Conservation (phyloP, 2,329 filamentous ascomycete species). For the Nigrospora osmanthi region DNA sequence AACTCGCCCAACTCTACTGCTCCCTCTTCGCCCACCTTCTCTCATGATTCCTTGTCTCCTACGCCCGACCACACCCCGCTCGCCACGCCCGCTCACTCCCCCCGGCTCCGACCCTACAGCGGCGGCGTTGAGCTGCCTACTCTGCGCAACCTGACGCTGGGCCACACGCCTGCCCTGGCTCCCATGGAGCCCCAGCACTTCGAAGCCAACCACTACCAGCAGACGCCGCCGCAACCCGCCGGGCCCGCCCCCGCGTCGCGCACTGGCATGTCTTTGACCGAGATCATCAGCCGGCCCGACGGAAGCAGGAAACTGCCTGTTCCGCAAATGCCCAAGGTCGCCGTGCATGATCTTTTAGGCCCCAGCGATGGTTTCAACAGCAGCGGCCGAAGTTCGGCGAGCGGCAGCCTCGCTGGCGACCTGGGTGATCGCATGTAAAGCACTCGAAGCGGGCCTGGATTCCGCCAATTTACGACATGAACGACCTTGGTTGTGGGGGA, state of each 20-base stretch:
- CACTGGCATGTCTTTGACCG: conserved; percentile 73
- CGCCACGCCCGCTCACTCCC: conserved; percentile 90
- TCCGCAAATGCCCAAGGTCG: conserved; percentile 83
- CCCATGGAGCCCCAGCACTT: conserved; percentile 48
- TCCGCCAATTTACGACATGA: conserved; percentile 14
- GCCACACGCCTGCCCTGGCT: conserved; percentile 48
- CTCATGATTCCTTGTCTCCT: conserved; percentile 88
- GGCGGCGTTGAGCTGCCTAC: conserved; percentile 68
- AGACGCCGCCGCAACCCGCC: conserved; percentile 41
- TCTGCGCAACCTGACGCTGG: conserved; percentile 57
- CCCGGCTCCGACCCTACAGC: conserved; percentile 70
- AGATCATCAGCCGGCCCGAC: conserved; percentile 87
- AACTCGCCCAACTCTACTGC: conserved; percentile 94
- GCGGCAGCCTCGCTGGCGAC: conserved; percentile 70
- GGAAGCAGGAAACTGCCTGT: conserved; percentile 85
- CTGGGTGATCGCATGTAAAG: conserved; percentile 48
- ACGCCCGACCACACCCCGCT: conserved; percentile 98
- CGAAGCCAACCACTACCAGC: conserved; percentile 33
- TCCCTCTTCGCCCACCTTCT: conserved; percentile 92
- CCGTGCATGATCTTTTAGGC: conserved; percentile 76
- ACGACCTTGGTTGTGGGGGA: conserved; percentile 14
- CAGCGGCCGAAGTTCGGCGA: conserved; percentile 70
- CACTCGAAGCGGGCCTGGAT: conserved; percentile 1
- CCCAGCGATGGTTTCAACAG: conserved; percentile 56
- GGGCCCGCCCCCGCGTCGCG: conserved; percentile 42